Conservation (phyloP, 805 yeast species). For the Zygotorulaspora chibaensis region DNA sequence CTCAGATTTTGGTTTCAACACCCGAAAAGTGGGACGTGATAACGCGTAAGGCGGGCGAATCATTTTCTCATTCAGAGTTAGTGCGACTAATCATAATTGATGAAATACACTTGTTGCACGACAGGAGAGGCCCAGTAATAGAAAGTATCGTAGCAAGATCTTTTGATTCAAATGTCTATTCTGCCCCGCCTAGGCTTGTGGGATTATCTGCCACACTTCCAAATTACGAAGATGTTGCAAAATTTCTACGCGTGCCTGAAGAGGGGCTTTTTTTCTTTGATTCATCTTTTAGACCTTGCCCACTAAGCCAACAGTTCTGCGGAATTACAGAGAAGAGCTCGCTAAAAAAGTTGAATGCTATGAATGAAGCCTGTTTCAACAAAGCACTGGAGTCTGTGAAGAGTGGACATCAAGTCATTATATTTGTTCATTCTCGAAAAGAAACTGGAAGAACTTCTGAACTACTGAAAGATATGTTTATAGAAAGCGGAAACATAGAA, state of each 20-base stretch:
- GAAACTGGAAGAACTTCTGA: constrained; percentile 84
- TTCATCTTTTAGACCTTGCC: constrained; percentile 84
- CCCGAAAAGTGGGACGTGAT: constrained; percentile 98
- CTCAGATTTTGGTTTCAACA: constrained; percentile 85
- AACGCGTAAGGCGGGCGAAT: constrained; percentile 73
- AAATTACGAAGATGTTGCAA: constrained; percentile 81
- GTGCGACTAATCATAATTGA: constrained; percentile 78
- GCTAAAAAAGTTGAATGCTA: constrained; percentile 69
- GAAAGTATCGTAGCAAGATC: constrained; percentile 84
- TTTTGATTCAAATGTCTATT: constrained; percentile 35
- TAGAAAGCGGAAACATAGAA: constrained; percentile 49
- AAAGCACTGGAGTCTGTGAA: constrained; percentile 60
- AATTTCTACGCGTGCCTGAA: constrained; percentile 63
- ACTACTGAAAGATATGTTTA: constrained; percentile 59
- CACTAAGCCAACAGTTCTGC: constrained; percentile 79
- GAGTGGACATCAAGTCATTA: constrained; percentile 72
- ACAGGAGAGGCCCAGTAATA: constrained; percentile 90
- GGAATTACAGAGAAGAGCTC: constrained; percentile 85
- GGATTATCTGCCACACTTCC: constrained; percentile 94
- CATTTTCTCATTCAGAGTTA: constrained; percentile 54
- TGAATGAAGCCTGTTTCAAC: constrained; percentile 88
- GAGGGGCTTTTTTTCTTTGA: constrained; percentile 76
- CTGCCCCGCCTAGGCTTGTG: constrained; percentile 59
- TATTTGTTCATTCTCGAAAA: constrained; percentile 91
- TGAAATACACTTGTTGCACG: constrained; percentile 90